phyloP scores from a whole-genome alignment of 2,329 filamentous ascomycete genomes.

The Calonectria pseudoreteaudii region DNA sequence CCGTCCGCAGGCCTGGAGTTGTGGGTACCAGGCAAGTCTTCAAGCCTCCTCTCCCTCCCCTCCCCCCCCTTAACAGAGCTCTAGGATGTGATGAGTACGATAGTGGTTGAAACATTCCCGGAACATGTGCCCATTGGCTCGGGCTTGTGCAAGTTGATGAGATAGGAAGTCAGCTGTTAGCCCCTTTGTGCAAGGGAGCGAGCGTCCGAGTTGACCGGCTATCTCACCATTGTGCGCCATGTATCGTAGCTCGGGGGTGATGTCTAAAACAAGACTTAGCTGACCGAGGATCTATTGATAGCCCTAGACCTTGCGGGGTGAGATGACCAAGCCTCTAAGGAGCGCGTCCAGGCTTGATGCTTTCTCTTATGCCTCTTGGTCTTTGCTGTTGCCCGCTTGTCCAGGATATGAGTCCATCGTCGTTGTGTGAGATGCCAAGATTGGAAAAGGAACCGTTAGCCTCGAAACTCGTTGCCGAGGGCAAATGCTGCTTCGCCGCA shows the following conservation, averaged over 20 bases:
- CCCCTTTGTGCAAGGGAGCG: neutral
- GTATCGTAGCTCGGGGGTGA: conserved; percentile 9
- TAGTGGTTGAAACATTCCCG: neutral
- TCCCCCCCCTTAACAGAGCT: neutral
- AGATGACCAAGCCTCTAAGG: conserved; percentile 3
- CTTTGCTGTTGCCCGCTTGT: neutral
- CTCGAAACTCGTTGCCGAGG: neutral
- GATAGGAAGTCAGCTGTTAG: conserved; percentile 8
- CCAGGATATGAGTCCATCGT: neutral
- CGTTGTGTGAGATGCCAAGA: neutral
- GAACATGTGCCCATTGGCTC: conserved; percentile 5
- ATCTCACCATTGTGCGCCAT: neutral
- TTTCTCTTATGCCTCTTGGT: neutral
- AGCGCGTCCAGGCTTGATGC: neutral
- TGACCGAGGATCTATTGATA: conserved; percentile 24
- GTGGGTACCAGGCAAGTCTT: conserved; percentile 1
- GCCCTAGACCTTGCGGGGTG: conserved; percentile 14
- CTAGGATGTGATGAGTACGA: conserved; percentile 1
- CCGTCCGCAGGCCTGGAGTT: neutral
- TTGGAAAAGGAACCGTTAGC: neutral
- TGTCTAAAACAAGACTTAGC: conserved; percentile 18
- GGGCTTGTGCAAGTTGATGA: neutral
- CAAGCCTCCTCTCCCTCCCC: neutral
- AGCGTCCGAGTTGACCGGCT: neutral
- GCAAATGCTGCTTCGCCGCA: neutral